These are phyloP conservation scores for Hypoxylon sp. DNA, from an alignment of 2,329 filamentous ascomycete species.

Conservation along the genomic window DNA sequence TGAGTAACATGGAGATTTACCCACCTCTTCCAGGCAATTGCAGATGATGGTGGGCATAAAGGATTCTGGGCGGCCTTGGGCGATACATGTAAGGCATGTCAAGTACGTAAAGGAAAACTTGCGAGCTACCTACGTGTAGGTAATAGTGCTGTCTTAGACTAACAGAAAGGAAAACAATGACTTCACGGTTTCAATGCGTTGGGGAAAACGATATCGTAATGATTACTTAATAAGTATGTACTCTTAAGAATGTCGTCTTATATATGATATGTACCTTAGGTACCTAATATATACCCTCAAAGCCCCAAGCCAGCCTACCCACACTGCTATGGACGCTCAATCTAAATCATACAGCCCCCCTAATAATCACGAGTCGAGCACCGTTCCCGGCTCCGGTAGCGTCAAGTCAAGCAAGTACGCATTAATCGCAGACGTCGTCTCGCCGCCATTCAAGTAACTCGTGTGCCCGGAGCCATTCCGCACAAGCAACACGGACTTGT, in stretches of 20 bases:
- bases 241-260: conserved; percentile 4
- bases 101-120: background rate
- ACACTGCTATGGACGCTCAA: background rate
- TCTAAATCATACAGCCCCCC: background rate
- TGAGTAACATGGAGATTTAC: too few relatives aligned
- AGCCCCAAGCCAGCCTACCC: conserved; percentile 3
- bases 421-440: conserved; percentile 53
- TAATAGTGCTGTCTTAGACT: background rate
- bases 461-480: conserved; percentile 60
- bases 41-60: too few relatives aligned
- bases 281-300: conserved; percentile 6
- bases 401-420: conserved; percentile 55
- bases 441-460: conserved; percentile 54
- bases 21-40: too few relatives aligned
- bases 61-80: too few relatives aligned
- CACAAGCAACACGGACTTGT: conserved; percentile 56
- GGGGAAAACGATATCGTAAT: background rate
- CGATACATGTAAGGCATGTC: background rate
- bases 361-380: conserved; percentile 35
- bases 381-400: conserved; percentile 52
- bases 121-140: background rate
- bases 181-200: background rate
- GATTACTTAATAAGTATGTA: conserved; percentile 2
- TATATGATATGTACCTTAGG: background rate
- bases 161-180: background rate